Evolutionary conservation across 2,329 filamentous ascomycete species (phyloP), one percentile per base, ranked within the genome.

Genomic region (Colletotrichum orbiculare): DNA sequence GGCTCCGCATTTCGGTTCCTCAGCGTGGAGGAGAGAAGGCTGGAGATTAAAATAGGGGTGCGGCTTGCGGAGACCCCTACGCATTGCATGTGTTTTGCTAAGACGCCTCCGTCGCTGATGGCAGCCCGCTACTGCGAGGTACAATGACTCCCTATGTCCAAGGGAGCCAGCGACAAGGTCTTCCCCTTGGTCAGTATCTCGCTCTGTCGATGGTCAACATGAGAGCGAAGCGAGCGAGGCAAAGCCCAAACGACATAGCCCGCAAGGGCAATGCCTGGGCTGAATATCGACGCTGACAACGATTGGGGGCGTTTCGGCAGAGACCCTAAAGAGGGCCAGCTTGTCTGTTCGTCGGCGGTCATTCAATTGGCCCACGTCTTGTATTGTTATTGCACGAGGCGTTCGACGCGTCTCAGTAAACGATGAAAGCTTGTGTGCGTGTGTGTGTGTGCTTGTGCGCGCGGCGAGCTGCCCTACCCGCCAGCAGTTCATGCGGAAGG

Each of bases 81-180:
- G 12, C 39, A 43, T 46, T 54, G 52, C 62, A 55, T 52, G 46
- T 65, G 52, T 46, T 41, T 25, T 64, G 54, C 42, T 60, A 61
- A 45, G 46, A 55, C 52, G 41, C 7, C 50, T 38, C 50, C 56
- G 45, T 50, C 41, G 34, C 49, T 50, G 8, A 39, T 42, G 17
- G 55, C 37, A 58, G 55, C 17, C 49, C 12, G 43, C 38, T 43
- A 54, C 49, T 47, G 54, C n/a, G 46, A 63, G 41, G 54, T 52
- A 47, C 54, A 47, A 42, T 42, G 35, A 8, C 59, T 46, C 37
- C 43, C 55, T 53, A 25, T 33, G 46, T 48, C 13, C 37, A 49
- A 49, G 55, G 55, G 55, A 50, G 46, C 15, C 17, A 34, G 25
- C 33, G 37, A 25, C 37, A n/a, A 41, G 46, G 38, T 49, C 48